Evolutionary conservation across 345 rosid genomes (phyloP).

Genomic region (Corchorus capsularis): DNA sequence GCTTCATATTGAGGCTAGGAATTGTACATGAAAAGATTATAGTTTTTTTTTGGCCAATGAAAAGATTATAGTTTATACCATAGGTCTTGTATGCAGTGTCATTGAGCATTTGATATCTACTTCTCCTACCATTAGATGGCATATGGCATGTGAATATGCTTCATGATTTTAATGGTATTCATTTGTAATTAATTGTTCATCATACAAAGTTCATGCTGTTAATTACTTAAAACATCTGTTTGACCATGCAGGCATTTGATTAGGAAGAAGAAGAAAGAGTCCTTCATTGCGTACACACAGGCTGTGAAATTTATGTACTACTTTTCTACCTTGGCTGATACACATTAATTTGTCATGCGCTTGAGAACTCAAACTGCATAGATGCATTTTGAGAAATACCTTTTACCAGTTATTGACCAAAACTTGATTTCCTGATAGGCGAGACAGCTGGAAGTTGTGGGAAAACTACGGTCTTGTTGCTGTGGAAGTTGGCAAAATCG

Average conservation of each 20-base stretch:
- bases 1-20: not conserved
- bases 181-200: not conserved
- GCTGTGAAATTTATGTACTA: conserved; percentile 87
- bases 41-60: no score
- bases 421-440: conserved; percentile 47
- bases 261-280: no score
- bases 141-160: not conserved
- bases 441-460: conserved; percentile 97
- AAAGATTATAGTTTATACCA: no score
- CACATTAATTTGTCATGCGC: not conserved
- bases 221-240: no score
- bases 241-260: no score
- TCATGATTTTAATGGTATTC: not conserved
- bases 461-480: conserved; percentile 86
- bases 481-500: conserved; percentile 74
- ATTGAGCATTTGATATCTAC: not conserved
- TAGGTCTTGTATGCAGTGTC: not conserved
- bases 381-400: not conserved
- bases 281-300: conserved; percentile 67
- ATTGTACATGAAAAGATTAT: no score
- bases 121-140: not conserved
- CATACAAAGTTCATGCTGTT: no score
- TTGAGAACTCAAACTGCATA: not conserved
- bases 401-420: not conserved
- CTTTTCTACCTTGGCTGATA: conserved; percentile 24